Evolutionary conservation across 305 asterid species (phyloP), one percentile per base, ranked within the genome.

Genomic region (Solanum hybrid): DNA sequence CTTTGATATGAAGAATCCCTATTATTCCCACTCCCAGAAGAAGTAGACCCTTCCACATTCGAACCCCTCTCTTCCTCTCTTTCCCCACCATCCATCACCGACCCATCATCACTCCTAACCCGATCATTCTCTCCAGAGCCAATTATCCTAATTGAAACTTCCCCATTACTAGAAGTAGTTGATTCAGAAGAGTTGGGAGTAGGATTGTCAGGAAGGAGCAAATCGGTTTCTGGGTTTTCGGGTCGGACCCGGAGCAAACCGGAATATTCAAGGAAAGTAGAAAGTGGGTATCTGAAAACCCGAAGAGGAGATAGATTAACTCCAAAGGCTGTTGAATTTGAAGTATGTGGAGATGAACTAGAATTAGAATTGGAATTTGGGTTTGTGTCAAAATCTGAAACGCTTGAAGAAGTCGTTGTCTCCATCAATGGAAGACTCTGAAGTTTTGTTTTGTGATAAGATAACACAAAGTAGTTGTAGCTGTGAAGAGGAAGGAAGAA

Each of bases 101-200:
- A 90, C 88, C 77, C 85, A 51, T 89, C 79, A 66, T 85, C 95
- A 24, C 64, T 90, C 81, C 93, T 94, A 10, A 88, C 91, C 82
- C 93, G 88, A 87, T 92, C 95, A 90, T 90, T 94, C 46, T 93
- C 96, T 46, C 91, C 91, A 2, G 89, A 77, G 66, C 94, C 96
- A 34, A 92, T 90, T 75, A 96, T 95, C 94, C 96, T 92, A 89
- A 96, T 96, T 87, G 97, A 92, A 77, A 96, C 95, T 93, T 96
- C 96, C 88, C 94, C 96, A 32, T 22, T 84, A 51, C 86, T 90
- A 32, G 20, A 29, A 82, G 87, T 46, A 42, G 35, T 20, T 82
- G 87, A 82, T 78, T 78, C 80, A 35, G 75, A 87, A 24, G 75
- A 90, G 86, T 76, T 88, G 0, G 95, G 91, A 17, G 89, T 90